Base-by-base conservation (phyloP, 2,329 filamentous ascomycete genomes). In the Massarina eburnea region DNA sequence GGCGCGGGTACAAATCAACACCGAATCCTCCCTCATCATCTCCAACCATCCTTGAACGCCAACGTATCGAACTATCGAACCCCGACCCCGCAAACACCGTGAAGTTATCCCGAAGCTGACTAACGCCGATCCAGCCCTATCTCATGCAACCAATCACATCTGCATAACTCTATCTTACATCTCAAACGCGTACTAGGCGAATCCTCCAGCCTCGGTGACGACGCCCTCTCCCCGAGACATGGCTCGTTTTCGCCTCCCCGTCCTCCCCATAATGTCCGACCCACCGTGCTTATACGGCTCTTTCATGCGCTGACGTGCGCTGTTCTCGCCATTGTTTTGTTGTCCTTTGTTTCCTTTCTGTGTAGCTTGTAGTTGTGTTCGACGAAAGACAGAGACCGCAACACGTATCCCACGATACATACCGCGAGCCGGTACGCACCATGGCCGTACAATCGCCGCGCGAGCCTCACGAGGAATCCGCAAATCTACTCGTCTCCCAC, bases 401-500 rank as follows among this genome's bases (percentile, higher is more conserved):
- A 30, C 7, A 30, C 27, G 9, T 14, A 14, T 14, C 12, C 27
- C 5, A 8, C 27, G 4, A 14, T 14, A 14, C 6, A 8, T 14
- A 30, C 27, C 7, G 27, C 6, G 10, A 7, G 9, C 9, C 27
- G 27, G 12, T 14, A 30, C 27, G 8, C 3, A 20, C 18, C 4
- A 14, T 12, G 8, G 18, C 27, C 1, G 9, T 32, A 17, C 3
- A 9, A 9, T 37, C 34, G 34, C 34, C n/a, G n/a, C 26, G 24
- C 21, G 21, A 22, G 1, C 29, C 30, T 24, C 38, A 32, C 43
- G 38, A 32, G 21, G 8, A 39, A 39, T 8, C 14, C 39, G 7
- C 30, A n/a, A 43, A 50, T 3, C 46, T 64, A 15, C 49, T 64
- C 24, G 46, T 59, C 8, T 45, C 51, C 6, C 22, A 41, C 14